Conservation (phyloP, 805 yeast species). For the Suhomyces tanzawaensis region DNA sequence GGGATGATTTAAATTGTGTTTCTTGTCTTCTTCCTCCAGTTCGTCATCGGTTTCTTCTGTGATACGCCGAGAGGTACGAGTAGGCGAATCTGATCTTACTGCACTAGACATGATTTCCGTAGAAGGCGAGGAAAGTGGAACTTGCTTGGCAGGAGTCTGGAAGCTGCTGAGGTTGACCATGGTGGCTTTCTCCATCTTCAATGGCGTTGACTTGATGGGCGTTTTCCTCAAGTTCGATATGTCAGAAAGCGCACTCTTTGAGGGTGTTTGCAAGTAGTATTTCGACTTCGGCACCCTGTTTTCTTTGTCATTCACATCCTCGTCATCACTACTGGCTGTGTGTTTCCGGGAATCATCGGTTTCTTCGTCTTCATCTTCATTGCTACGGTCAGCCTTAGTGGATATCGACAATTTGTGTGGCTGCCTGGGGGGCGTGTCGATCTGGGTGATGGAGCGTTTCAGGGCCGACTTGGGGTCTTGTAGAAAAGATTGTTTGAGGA, state of each 20-base stretch:
- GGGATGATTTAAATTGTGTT: constrained; percentile 14
- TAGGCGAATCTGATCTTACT: constrained; percentile 14
- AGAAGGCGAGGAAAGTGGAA: constrained; percentile 37
- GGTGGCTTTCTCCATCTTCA: constrained; percentile 5
- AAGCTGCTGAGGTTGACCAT: constrained; percentile 14
- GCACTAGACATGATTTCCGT: constrained; percentile 41
- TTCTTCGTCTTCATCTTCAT: constrained; percentile 18
- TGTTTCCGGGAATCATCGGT: constrained; percentile 9
- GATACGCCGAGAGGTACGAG: background rate
- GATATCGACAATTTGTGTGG: constrained; percentile 28
- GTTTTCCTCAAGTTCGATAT: constrained; percentile 21
- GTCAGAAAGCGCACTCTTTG: constrained; percentile 26
- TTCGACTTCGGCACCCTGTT: constrained; percentile 8
- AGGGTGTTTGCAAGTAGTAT: constrained; percentile 31
- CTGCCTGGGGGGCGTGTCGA: constrained; percentile 39
- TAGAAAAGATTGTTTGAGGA: constrained; percentile 16
- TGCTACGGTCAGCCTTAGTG: constrained; percentile 14
- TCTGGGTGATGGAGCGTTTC: constrained; percentile 34
- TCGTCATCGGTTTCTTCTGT: constrained; percentile 9
- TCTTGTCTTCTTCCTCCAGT: constrained; percentile 6
- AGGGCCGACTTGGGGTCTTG: constrained; percentile 30
- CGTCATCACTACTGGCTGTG: background rate
- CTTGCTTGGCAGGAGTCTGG: constrained; percentile 35
- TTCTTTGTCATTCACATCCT: constrained; percentile 10
- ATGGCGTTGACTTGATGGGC: constrained; percentile 11